Percentiles rank a stretch among this genome's conserved stretches.
phyloP scores from a whole-genome alignment of 768 basidiomycete species.

The Calvatia gigantea region DNA sequence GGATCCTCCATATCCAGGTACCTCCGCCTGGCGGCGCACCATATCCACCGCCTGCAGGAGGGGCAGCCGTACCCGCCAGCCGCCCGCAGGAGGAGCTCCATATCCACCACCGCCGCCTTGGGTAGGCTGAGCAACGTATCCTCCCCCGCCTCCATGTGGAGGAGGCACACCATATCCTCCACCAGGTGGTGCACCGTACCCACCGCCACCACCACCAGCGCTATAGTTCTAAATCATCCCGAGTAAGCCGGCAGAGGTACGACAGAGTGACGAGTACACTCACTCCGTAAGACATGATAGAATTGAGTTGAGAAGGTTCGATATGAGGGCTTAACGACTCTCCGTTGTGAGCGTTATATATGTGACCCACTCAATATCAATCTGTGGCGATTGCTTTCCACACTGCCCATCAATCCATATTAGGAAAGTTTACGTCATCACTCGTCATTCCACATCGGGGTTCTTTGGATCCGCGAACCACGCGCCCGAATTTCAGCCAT shows the following conservation, averaged over 20 bases:
- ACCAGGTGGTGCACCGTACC: conserved; percentile 22
- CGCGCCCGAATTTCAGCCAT: too few relatives aligned
- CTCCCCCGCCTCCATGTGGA: conserved; percentile 17
- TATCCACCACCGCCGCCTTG: too few relatives aligned
- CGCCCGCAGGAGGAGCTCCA: conserved; percentile 21
- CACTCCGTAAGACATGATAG: conserved; percentile 35
- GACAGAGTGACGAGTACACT: not conserved
- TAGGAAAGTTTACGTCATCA: not conserved
- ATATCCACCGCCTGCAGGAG: conserved; percentile 18
- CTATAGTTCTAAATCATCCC: conserved; percentile 12
- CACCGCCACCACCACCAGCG: conserved; percentile 19
- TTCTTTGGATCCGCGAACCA: not conserved
- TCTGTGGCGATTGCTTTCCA: not conserved
- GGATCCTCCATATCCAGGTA: conserved; percentile 13
- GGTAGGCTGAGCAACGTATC: conserved; percentile 23
- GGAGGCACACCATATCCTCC: conserved; percentile 29
- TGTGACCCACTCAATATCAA: too few relatives aligned
- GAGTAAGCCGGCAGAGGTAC: too few relatives aligned
- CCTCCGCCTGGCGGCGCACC: conserved; percentile 14
- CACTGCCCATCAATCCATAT: not conserved
- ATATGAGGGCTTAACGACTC: not conserved
- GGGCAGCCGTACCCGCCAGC: not conserved
- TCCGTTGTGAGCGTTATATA: not conserved
- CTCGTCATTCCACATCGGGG: not conserved
- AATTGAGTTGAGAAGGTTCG: not conserved